Percentiles rank a stretch among this genome's conserved stretches.
phyloP scores from a whole-genome alignment of 1,284 basidiomycete genomes.

The Bjerkandera adusta region DNA sequence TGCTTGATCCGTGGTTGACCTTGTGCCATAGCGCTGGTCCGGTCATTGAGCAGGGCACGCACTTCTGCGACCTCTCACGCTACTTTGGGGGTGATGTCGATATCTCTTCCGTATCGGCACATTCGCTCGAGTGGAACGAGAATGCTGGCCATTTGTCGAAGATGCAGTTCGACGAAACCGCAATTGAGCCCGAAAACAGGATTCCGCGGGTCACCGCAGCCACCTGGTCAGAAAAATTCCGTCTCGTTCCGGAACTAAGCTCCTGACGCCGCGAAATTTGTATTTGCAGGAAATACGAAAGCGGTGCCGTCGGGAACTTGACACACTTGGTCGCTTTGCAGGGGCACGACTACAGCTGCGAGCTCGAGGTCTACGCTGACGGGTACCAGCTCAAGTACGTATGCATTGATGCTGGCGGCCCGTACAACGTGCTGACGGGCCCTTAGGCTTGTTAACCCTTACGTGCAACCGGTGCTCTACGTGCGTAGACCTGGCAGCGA shows the following conservation, averaged over 20 bases:
- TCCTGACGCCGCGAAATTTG: too few species aligned
- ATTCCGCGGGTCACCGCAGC: constrained; percentile 80
- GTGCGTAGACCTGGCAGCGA: constrained; percentile 87
- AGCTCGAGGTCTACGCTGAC: constrained; percentile 90
- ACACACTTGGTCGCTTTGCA: constrained; percentile 88
- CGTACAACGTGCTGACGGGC: neutral
- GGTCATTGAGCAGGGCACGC: constrained; percentile 96
- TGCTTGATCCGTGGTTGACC: constrained; percentile 2
- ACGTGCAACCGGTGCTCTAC: constrained; percentile 80
- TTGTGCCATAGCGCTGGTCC: constrained; percentile 72
- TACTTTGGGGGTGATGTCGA: constrained; percentile 99
- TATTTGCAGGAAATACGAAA: constrained; percentile 80
- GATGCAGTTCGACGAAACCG: constrained; percentile 77
- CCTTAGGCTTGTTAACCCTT: constrained; percentile 81
- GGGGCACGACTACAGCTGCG: constrained; percentile 89
- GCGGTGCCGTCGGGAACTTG: constrained; percentile 88
- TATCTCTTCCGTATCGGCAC: constrained; percentile 78
- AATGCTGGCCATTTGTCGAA: constrained; percentile 84
- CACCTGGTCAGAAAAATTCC: constrained; percentile 67
- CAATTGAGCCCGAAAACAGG: constrained; percentile 76
- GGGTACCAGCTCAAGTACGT: constrained; percentile 77
- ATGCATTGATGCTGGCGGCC: constrained; percentile 16
- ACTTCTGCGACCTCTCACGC: constrained; percentile 87
- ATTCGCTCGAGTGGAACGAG: constrained; percentile 91
- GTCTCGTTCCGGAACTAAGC: neutral